phyloP scores from a whole-genome alignment of 83 land plant genomes.

The Picea abies region DNA sequence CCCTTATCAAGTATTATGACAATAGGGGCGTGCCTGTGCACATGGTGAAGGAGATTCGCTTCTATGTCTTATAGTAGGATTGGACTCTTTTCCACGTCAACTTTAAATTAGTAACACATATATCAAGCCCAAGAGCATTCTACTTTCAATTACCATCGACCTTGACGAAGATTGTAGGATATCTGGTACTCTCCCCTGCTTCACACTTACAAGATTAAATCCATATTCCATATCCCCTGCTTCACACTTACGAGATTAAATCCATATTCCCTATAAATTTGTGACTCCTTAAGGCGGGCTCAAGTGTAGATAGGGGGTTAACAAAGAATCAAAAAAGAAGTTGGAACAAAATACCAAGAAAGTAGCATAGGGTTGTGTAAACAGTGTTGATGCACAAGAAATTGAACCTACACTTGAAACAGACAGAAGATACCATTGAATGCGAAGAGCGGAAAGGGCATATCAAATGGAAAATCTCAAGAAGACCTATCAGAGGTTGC shows the following conservation, averaged over 20 bases:
- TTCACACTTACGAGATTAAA: constrained; percentile 41
- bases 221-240: constrained; percentile 20
- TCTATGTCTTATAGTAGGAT: too few species aligned
- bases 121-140: not conserved
- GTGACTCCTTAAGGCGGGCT: constrained; percentile 18
- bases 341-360: constrained; percentile 59
- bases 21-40: too few species aligned
- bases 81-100: too few species aligned
- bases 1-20: constrained; percentile 14
- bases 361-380: constrained; percentile 41
- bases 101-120: too few species aligned
- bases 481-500: not conserved
- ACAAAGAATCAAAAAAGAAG: constrained; percentile 79
- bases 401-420: constrained; percentile 1
- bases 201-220: constrained; percentile 32
- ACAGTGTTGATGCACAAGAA: constrained; percentile 28
- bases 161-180: constrained; percentile 60
- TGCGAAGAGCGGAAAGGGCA: not conserved
- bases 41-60: too few species aligned
- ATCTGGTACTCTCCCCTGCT: constrained; percentile 52
- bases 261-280: constrained; percentile 18
- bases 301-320: constrained; percentile 33
- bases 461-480: not conserved
- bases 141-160: constrained; percentile 63
- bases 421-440: constrained; percentile 10